These are phyloP conservation scores for Phytophthora capsici DNA, from an alignment of 352 stramenopile genomes.

Conservation along the genomic window DNA sequence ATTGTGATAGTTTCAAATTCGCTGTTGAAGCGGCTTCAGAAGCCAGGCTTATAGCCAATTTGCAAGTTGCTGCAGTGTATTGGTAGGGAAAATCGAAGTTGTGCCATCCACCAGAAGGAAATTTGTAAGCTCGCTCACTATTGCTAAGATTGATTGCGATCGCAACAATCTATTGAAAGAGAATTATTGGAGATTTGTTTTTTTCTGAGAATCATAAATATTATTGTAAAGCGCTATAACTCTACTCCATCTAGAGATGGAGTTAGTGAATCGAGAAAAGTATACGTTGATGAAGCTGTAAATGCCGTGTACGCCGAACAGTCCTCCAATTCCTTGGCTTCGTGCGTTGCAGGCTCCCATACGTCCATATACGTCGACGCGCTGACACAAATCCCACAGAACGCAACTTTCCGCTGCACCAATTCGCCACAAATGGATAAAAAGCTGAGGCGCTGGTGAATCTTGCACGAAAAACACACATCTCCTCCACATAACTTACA, in stretches of 20 bases:
- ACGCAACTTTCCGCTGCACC: slow-evolving; percentile 39
- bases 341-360: slow-evolving; percentile 23
- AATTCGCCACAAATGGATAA: slow-evolving; percentile 31
- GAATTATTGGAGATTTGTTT: too few relatives aligned
- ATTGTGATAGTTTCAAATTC: too few relatives aligned
- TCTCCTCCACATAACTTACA: slow-evolving; percentile 36
- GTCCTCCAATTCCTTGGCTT: slow-evolving; percentile 21
- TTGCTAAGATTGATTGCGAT: too few relatives aligned
- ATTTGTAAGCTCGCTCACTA: too few relatives aligned
- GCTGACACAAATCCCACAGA: slow-evolving; percentile 45
- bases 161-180: too few relatives aligned
- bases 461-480: slow-evolving; percentile 44
- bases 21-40: too few relatives aligned
- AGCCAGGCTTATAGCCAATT: neutral
- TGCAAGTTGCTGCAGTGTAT: too few relatives aligned
- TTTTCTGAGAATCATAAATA: too few relatives aligned
- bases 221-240: neutral
- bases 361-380: slow-evolving; percentile 37
- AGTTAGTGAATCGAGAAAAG: slow-evolving; percentile 5
- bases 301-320: slow-evolving; percentile 16
- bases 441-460: slow-evolving; percentile 46
- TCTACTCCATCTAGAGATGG: slow-evolving; percentile 16
- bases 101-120: too few relatives aligned
- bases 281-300: slow-evolving; percentile 13
- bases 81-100: too few relatives aligned